Evolutionary conservation across 805 yeast genomes (phyloP).

Genomic region (Suhomyces emberorum): DNA sequence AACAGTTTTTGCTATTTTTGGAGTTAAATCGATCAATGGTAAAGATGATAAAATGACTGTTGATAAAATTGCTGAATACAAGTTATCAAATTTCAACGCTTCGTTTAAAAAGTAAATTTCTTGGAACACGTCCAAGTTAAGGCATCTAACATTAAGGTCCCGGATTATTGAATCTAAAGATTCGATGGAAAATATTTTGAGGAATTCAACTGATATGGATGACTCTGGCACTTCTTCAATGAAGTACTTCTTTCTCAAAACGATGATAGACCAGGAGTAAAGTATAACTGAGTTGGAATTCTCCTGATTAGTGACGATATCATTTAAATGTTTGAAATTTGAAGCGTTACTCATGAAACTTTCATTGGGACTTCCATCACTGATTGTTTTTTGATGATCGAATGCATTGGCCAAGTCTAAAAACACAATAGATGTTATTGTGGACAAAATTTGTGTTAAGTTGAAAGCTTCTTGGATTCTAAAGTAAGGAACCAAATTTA

Average conservation of each 20-base stretch:
- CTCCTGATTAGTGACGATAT: constrained; percentile 32
- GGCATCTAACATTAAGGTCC: constrained; percentile 30
- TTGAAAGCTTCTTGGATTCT: constrained; percentile 23
- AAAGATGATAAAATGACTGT: constrained; percentile 42
- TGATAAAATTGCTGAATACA: constrained; percentile 50
- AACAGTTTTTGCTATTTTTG: constrained; percentile 41
- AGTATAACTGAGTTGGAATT: constrained; percentile 47
- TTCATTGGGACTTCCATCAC: background rate
- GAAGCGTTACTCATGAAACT: constrained; percentile 1
- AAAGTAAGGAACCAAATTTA: constrained; percentile 24
- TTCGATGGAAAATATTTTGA: background rate
- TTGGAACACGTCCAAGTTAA: constrained; percentile 42
- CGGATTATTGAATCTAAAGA: constrained; percentile 13
- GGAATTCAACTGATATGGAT: background rate
- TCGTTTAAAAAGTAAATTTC: constrained; percentile 41
- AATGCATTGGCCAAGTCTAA: constrained; percentile 55
- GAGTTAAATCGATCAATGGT: constrained; percentile 49
- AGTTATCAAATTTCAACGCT: constrained; percentile 45
- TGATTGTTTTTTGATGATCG: constrained; percentile 17
- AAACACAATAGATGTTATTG: constrained; percentile 49
- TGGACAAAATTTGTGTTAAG: constrained; percentile 44
- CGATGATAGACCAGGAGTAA: constrained; percentile 65
- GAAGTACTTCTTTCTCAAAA: constrained; percentile 49
- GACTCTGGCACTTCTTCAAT: constrained; percentile 35
- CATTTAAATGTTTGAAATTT: constrained; percentile 39